phyloP scores from a whole-genome alignment of 805 yeast species.

The Zygosaccharomyces lentus region DNA sequence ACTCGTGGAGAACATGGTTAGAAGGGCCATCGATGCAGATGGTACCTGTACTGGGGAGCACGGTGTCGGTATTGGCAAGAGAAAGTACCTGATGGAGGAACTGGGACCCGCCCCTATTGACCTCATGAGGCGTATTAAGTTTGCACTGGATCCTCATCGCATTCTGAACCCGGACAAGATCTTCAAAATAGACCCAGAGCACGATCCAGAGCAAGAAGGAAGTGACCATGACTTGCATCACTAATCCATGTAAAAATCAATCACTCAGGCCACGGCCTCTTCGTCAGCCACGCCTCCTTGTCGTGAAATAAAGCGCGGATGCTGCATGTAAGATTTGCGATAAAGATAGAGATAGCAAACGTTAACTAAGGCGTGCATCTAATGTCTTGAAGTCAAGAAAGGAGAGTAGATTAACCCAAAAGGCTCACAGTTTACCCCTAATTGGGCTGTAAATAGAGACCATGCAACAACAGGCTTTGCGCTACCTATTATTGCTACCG shows the following conservation, averaged over 20 bases:
- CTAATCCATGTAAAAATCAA: too few relatives aligned
- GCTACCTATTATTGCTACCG: not conserved
- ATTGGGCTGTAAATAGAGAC: not conserved
- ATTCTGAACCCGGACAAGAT: conserved; percentile 77
- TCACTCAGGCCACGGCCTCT: not conserved
- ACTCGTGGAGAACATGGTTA: conserved; percentile 58
- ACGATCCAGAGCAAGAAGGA: conserved; percentile 36
- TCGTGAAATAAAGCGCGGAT: not conserved
- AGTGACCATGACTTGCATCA: not conserved
- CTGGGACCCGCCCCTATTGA: conserved; percentile 64
- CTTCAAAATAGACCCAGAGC: conserved; percentile 53
- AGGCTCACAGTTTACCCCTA: not conserved
- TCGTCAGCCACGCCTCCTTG: not conserved
- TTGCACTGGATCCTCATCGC: conserved; percentile 69
- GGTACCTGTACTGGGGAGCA: conserved; percentile 89
- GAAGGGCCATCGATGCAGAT: conserved; percentile 60
- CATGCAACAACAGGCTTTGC: not conserved
- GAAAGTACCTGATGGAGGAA: conserved; percentile 56
- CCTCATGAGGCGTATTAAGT: conserved; percentile 67
- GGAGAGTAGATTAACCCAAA: not conserved
- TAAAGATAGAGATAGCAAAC: conserved; percentile 2
- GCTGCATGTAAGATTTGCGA: not conserved
- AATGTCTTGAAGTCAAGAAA: not conserved
- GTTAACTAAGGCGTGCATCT: not conserved
- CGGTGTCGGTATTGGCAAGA: conserved; percentile 78